Conservation (phyloP, 2,329 filamentous ascomycete species). For the Trichoderma sp. region DNA sequence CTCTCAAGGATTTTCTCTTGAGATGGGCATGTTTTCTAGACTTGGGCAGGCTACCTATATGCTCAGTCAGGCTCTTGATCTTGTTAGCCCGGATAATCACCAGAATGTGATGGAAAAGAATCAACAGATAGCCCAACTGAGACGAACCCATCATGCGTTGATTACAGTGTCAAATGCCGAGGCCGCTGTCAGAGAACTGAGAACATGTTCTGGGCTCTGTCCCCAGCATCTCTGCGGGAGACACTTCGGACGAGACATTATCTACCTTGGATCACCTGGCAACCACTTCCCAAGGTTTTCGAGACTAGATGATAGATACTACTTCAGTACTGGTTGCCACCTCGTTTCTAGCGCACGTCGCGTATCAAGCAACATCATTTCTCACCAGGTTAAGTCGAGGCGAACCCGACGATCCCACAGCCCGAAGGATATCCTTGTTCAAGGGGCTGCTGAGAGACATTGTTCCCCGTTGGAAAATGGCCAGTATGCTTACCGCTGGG, state of each 20-base stretch:
- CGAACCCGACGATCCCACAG: not conserved
- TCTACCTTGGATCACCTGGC: not conserved
- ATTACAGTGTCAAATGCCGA: not conserved
- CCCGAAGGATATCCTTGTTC: not conserved
- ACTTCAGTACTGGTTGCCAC: not conserved
- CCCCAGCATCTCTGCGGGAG: not conserved
- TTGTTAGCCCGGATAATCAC: not conserved
- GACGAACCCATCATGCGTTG: not conserved
- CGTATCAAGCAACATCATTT: not conserved
- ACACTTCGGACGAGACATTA: not conserved
- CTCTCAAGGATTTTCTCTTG: not conserved
- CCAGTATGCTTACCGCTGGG: not conserved
- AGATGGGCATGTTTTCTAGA: constrained; percentile 1
- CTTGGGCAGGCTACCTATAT: not conserved
- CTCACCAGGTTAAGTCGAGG: not conserved
- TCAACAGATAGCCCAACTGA: not conserved
- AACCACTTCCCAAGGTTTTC: not conserved
- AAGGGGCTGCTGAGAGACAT: not conserved
- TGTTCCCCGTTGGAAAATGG: not conserved
- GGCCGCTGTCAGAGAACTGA: not conserved
- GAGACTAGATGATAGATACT: not conserved
- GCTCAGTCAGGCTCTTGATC: not conserved
- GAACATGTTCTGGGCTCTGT: not conserved
- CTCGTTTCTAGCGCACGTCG: not conserved
- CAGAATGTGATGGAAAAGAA: not conserved